These are phyloP conservation scores for Irpex rosettiformis DNA, from an alignment of 1,284 basidiomycete genomes.

Conservation along the genomic window DNA sequence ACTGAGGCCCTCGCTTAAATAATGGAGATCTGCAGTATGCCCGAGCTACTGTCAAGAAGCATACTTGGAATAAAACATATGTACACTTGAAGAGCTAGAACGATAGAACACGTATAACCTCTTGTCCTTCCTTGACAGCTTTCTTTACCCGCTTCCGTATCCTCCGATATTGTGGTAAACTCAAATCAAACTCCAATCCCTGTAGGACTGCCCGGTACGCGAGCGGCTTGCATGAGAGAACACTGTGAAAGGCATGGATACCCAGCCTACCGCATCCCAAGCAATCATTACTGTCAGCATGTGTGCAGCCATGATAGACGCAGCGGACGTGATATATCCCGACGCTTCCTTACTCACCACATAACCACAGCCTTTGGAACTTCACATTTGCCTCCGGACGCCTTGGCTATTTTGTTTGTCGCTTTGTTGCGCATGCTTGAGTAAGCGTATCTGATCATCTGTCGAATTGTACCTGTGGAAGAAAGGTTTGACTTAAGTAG, in stretches of 20 bases:
- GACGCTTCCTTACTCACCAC: slow-evolving; percentile 47
- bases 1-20: not conserved
- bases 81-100: slow-evolving; percentile 15
- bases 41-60: not conserved
- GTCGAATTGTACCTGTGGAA: slow-evolving; percentile 50
- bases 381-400: slow-evolving; percentile 34
- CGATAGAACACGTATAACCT: slow-evolving; percentile 19
- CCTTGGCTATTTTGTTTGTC: slow-evolving; percentile 39
- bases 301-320: not conserved
- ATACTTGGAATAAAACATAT: not conserved
- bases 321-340: slow-evolving; percentile 27
- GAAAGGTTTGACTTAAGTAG: not conserved
- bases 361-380: slow-evolving; percentile 51
- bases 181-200: slow-evolving; percentile 48
- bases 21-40: not conserved
- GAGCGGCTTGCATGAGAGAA: slow-evolving; percentile 55
- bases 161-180: slow-evolving; percentile 38
- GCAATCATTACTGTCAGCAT: not conserved
- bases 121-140: slow-evolving; percentile 45
- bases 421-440: slow-evolving; percentile 48
- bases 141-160: slow-evolving; percentile 41
- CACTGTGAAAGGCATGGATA: slow-evolving; percentile 66
- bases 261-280: slow-evolving; percentile 61
- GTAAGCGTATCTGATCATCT: slow-evolving; percentile 55
- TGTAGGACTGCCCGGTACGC: slow-evolving; percentile 45